These are phyloP conservation scores for Mucor irregularis DNA, from an alignment of 371 early-diverging fungal genomes.

Conservation along the genomic window DNA sequence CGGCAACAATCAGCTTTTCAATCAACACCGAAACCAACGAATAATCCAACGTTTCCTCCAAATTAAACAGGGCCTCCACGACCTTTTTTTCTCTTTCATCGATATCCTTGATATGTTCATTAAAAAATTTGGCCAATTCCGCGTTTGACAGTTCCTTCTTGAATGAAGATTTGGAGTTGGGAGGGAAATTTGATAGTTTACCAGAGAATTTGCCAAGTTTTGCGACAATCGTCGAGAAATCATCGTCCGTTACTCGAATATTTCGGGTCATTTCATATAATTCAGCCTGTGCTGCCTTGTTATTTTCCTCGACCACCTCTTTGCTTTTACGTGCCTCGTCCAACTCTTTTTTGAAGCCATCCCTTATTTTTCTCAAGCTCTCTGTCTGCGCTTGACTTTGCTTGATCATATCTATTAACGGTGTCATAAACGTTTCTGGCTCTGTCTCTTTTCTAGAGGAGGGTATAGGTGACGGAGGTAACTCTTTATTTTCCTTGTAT, in stretches of 20 bases:
- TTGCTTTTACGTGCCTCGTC: too few relatives aligned
- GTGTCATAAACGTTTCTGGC: too few relatives aligned
- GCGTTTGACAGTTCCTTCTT: not conserved
- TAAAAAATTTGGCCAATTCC: not conserved
- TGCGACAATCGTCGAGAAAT: conserved; percentile 20
- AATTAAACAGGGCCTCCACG: conserved; percentile 2
- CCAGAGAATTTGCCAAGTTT: conserved; percentile 17
- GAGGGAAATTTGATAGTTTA: conserved; percentile 20
- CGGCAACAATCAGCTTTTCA: conserved; percentile 7
- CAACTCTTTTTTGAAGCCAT: too few relatives aligned
- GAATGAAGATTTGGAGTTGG: conserved; percentile 10
- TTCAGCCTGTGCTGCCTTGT: conserved; percentile 6
- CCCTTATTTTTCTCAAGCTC: too few relatives aligned
- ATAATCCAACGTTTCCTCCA: conserved; percentile 12
- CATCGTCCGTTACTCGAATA: conserved; percentile 25
- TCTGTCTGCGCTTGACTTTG: too few relatives aligned
- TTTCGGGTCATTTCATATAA: conserved; percentile 14
- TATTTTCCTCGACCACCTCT: not conserved
- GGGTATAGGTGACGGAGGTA: too few relatives aligned
- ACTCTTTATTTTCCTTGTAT: too few relatives aligned
- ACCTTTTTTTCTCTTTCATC: not conserved
- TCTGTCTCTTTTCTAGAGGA: too few relatives aligned
- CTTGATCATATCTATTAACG: too few relatives aligned
- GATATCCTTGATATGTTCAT: not conserved
- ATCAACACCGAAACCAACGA: conserved; percentile 14